These are phyloP conservation scores for Saitoella complicata DNA, from an alignment of 805 yeast genomes.

Conservation along the genomic window DNA sequence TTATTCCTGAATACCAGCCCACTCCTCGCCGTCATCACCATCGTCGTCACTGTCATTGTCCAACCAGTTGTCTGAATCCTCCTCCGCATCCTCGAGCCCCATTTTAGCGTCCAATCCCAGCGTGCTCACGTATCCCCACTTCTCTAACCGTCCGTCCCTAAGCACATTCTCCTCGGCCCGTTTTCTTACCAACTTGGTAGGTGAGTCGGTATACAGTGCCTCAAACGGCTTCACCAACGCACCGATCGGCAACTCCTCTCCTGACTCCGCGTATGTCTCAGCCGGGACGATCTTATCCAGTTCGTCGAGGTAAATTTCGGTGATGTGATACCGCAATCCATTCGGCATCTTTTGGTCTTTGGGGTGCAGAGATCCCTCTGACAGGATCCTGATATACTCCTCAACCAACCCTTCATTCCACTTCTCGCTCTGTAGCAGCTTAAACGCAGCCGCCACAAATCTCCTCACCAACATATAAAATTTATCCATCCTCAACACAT, in stretches of 20 bases:
- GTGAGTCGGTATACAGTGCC: too few species aligned
- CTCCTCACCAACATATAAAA: conserved; percentile 68
- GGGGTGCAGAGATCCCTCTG: conserved; percentile 8
- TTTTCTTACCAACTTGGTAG: too few species aligned
- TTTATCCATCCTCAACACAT: conserved; percentile 44
- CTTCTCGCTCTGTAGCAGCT: conserved; percentile 32
- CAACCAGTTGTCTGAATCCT: background rate
- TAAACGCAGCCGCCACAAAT: conserved; percentile 48
- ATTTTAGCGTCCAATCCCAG: too few species aligned
- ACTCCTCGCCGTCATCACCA: conserved; percentile 6
- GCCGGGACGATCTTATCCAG: background rate
- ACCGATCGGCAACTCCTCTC: too few species aligned
- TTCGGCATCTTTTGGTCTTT: background rate
- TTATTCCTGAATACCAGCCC: conserved; percentile 3
- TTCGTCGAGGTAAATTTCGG: background rate
- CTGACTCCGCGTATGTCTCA: too few species aligned
- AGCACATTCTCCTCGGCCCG: too few species aligned
- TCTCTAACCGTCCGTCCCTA: too few species aligned
- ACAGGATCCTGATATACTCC: conserved; percentile 29
- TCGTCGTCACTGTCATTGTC: conserved; percentile 8
- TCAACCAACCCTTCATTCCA: conserved; percentile 40
- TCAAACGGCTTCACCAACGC: too few species aligned
- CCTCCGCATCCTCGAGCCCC: too few species aligned
- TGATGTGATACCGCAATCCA: background rate
- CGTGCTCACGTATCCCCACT: too few species aligned